Evolutionary conservation across 1,284 basidiomycete genomes (phyloP).

Genomic region (Irpex rosettiformis): DNA sequence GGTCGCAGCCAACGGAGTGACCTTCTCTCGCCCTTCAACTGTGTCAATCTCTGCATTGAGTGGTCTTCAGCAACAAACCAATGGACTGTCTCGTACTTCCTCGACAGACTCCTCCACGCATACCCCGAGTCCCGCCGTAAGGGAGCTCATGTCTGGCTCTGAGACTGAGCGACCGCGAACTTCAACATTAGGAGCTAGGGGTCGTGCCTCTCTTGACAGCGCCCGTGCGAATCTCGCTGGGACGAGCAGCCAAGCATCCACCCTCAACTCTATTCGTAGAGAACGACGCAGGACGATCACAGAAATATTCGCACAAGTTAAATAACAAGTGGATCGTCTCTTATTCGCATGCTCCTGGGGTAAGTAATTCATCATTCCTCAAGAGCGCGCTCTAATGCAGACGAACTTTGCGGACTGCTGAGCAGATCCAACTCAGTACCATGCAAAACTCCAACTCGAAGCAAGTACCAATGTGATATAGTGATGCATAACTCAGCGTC

Average conservation of each 20-base stretch:
- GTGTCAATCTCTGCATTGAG: constrained; percentile 50
- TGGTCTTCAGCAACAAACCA: constrained; percentile 46
- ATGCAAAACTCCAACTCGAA: background rate
- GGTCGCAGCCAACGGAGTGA: constrained; percentile 38
- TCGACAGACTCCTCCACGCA: constrained; percentile 22
- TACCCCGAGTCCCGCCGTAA: constrained; percentile 27
- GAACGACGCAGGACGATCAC: constrained; percentile 48
- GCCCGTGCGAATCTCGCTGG: constrained; percentile 32
- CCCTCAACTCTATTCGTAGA: constrained; percentile 33
- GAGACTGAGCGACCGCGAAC: constrained; percentile 54
- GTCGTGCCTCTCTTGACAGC: constrained; percentile 45
- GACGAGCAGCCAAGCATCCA: constrained; percentile 32
- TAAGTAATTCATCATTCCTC: background rate
- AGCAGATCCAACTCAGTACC: background rate
- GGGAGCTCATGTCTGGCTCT: constrained; percentile 39
- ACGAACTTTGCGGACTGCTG: constrained; percentile 3
- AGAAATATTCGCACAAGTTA: constrained; percentile 39
- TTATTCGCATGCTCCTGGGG: background rate
- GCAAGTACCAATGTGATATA: background rate
- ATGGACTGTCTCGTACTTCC: background rate
- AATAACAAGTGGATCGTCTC: constrained; percentile 9
- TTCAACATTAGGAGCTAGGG: constrained; percentile 38
- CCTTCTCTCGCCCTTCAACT: constrained; percentile 59
- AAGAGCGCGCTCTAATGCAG: background rate
- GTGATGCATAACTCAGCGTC: background rate